phyloP scores from a whole-genome alignment of 331 rosid species.

The Telfairia occidentalis region DNA sequence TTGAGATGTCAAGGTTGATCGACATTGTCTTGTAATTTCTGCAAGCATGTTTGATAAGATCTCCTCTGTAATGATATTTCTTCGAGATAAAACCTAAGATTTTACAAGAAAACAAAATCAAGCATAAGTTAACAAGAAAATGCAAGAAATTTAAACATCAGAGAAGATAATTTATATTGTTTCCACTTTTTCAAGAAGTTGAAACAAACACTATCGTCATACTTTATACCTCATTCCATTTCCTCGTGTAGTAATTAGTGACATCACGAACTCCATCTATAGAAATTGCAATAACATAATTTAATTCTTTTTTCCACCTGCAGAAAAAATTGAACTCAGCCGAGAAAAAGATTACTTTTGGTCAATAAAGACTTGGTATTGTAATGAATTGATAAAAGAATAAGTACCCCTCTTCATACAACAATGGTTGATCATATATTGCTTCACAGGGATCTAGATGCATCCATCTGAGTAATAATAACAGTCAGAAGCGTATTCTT shows the following conservation, averaged over 20 bases:
- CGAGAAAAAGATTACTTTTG: constrained; percentile 1
- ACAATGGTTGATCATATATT: constrained; percentile 68
- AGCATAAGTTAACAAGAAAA: background rate
- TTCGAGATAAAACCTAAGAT: constrained; percentile 63
- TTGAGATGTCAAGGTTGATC: constrained; percentile 44
- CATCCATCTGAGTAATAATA: constrained; percentile 66
- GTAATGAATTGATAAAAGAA: background rate
- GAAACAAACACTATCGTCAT: background rate
- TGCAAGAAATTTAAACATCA: background rate
- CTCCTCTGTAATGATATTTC: constrained; percentile 45
- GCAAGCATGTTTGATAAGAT: constrained; percentile 42
- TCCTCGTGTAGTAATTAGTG: constrained; percentile 84
- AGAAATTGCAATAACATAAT: constrained; percentile 61
- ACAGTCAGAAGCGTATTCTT: constrained; percentile 14
- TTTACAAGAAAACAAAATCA: background rate
- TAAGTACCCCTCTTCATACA: constrained; percentile 84
- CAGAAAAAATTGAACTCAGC: constrained; percentile 7
- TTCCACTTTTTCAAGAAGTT: background rate
- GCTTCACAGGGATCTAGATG: constrained; percentile 96
- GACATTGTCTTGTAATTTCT: constrained; percentile 42
- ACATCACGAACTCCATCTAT: constrained; percentile 77
- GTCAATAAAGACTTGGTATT: constrained; percentile 11
- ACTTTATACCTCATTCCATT: constrained; percentile 70
- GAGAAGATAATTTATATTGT: background rate
- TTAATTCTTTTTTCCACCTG: constrained; percentile 79